Base-by-base conservation (phyloP, 2,329 filamentous ascomycete species). In the Pestalotiopsis sp. region DNA sequence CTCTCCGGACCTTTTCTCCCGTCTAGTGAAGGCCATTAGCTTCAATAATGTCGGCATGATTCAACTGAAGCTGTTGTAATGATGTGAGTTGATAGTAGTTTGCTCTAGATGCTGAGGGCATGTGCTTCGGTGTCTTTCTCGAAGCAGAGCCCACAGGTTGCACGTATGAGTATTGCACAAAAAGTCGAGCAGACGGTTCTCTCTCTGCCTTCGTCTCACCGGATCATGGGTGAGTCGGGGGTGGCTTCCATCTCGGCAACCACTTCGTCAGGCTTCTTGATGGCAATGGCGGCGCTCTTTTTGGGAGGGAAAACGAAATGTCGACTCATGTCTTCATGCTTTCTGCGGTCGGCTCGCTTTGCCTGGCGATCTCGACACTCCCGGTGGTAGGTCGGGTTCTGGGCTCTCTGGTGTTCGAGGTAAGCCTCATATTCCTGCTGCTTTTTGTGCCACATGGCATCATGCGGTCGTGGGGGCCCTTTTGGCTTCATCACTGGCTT, bases 401-500 rank as follows among this genome's bases (percentile, higher is more conserved):
- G 72, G 0, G 70, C 63, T 17, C 77, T 75, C 41, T 70, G 73
- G 23, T 70, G 66, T 67, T 79, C 77, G 7, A 79, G 74, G 36
- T 76, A 79, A 23, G 72, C 72, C 67, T 79, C 77, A 67, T 78
- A 79, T 39, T 71, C 64, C 60, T 74, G 72, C 52, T 79, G 77
- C 12, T 74, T 68, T 60, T 66, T 67, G 2, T 70, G 62, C 56
- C 71, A 73, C 2, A 20, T 23, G 5, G 68, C 67, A 57, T 78
- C 76, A n/a, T 71, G 71, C 2, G 72, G 71, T 9, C 70, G 68
- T 58, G 71, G 69, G 2, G 74, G 73, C 6, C 72, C 71, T 52
- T 71, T 73, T 1, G 77, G 77, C 67, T 79, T 79, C 14, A 70
- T 71, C 0, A 78, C 76, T 1, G 77, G 77, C 72, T 77, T 78